Evolutionary conservation across 2,329 filamentous ascomycete genomes (phyloP).

Genomic region (Fusarium beomiforme): DNA sequence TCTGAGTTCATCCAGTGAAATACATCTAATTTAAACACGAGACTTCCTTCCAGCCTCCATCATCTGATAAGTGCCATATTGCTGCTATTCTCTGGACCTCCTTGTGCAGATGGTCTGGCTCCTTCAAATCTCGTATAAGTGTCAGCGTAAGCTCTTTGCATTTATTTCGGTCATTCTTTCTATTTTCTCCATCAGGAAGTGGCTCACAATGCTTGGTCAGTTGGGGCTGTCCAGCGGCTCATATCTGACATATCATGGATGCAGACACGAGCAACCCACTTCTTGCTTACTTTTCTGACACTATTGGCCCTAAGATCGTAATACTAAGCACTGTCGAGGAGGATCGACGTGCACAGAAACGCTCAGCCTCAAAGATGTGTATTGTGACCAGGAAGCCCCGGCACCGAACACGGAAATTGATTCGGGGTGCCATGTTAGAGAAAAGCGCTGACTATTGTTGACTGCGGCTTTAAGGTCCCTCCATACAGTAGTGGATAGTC

Average conservation of each 20-base stretch:
- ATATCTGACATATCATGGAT: constrained; percentile 1
- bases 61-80: background rate
- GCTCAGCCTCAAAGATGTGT: background rate
- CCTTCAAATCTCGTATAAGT: background rate
- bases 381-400: background rate
- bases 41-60: too few relatives aligned
- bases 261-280: background rate
- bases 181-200: background rate
- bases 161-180: too few relatives aligned
- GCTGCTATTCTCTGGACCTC: background rate
- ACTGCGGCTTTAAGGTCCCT: background rate
- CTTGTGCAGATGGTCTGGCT: background rate
- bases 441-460: background rate
- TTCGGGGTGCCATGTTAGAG: background rate
- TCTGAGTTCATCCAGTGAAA: too few relatives aligned
- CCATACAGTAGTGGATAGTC: background rate
- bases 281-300: background rate
- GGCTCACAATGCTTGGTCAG: background rate
- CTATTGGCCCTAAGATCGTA: background rate
- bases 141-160: background rate
- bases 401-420: background rate
- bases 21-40: too few relatives aligned
- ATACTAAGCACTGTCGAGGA: background rate
- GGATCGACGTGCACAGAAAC: background rate
- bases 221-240: background rate